A percentile compares a stretch with the other conserved stretches of the same genome.
These are phyloP conservation scores for Leccinum barrowsii DNA, from an alignment of 768 basidiomycete genomes.

Conservation along the genomic window DNA sequence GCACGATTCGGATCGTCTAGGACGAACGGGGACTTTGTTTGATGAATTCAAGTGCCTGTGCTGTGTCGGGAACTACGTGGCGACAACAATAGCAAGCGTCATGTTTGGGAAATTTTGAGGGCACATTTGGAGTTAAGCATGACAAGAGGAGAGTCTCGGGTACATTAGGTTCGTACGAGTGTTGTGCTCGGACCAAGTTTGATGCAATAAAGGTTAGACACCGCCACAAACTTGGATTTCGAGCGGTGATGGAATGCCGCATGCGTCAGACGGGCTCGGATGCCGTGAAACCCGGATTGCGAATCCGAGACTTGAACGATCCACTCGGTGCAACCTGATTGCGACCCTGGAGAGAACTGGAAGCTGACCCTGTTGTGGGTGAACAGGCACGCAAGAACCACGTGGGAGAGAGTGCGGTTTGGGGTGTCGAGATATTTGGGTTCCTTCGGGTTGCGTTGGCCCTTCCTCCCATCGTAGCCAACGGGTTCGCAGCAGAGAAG, in stretches of 20 bases:
- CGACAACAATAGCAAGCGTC: constrained; percentile 4
- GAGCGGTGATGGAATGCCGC: not conserved
- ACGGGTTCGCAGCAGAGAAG: constrained; percentile 8
- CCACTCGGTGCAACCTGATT: constrained; percentile 13
- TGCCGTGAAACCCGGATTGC: constrained; percentile 11
- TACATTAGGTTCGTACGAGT: constrained; percentile 2
- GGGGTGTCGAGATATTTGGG: constrained; percentile 19
- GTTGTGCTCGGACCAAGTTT: not conserved
- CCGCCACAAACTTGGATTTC: constrained; percentile 6
- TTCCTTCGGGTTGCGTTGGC: constrained; percentile 11
- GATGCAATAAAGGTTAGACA: not conserved
- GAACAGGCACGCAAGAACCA: constrained; percentile 22
- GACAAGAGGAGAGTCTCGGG: constrained; percentile 20
- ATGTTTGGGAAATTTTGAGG: constrained; percentile 3
- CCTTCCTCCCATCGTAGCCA: constrained; percentile 10
- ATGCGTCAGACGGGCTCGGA: not conserved
- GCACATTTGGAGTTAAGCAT: not conserved
- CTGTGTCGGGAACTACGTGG: constrained; percentile 1
- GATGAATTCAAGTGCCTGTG: not conserved
- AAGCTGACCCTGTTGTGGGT: constrained; percentile 12
- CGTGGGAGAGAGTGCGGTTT: constrained; percentile 19
- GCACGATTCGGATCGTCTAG: not conserved
- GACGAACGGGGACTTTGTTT: not conserved
- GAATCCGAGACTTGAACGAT: constrained; percentile 6
- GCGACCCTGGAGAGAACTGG: constrained; percentile 12